These are phyloP conservation scores for Dendrobium huoshanense DNA, from an alignment of 106 monocot species.

Conservation along the genomic window DNA sequence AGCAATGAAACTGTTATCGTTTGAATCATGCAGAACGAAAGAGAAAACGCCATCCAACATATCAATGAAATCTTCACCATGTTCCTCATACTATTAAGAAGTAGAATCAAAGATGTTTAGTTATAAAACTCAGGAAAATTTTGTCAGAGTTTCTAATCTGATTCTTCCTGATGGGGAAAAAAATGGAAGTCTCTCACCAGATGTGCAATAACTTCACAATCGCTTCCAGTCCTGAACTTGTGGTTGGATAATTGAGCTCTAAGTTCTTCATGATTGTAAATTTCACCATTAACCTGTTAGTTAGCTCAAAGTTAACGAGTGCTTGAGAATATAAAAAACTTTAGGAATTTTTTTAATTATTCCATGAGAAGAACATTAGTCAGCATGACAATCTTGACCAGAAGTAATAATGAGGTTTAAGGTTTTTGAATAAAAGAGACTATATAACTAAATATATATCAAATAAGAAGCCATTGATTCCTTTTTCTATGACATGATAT, in stretches of 20 bases:
- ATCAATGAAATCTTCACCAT: slow-evolving; percentile 55
- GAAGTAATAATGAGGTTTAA: neutral
- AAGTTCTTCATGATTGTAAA: slow-evolving; percentile 82
- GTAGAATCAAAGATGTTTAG: neutral
- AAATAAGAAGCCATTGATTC: neutral
- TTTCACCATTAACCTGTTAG: slow-evolving; percentile 70
- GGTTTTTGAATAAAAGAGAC: neutral
- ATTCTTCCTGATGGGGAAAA: neutral
- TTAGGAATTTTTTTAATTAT: neutral
- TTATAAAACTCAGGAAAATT: neutral
- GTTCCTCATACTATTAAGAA: slow-evolving; percentile 55
- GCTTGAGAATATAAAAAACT: neutral
- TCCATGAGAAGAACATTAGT: neutral
- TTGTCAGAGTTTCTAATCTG: neutral
- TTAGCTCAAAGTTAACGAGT: neutral
- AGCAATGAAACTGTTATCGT: slow-evolving; percentile 43
- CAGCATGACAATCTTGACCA: neutral
- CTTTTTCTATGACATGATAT: neutral
- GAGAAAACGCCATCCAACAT: slow-evolving; percentile 67
- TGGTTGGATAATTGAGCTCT: slow-evolving; percentile 47
- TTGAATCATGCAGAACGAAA: slow-evolving; percentile 44
- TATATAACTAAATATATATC: neutral
- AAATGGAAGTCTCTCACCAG: slow-evolving; percentile 35
- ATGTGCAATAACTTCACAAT: slow-evolving; percentile 88
- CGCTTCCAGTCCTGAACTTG: slow-evolving; percentile 72